Conservation (phyloP, 2,329 filamentous ascomycete species). For the Calonectria multiphialidica region DNA sequence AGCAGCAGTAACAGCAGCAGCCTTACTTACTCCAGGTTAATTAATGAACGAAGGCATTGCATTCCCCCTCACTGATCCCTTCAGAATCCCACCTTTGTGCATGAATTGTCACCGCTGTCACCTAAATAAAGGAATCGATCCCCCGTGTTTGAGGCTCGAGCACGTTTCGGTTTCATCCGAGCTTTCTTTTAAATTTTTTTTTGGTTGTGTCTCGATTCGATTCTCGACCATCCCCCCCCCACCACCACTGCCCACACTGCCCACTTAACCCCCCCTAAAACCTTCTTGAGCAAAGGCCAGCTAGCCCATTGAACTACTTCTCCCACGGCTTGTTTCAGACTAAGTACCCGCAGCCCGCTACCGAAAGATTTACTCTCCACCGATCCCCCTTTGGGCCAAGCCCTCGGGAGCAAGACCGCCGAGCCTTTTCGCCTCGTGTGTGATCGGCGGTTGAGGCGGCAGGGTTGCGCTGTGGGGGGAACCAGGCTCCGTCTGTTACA, state of each 20-base stretch:
- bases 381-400: slow-evolving; percentile 5
- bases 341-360: background rate
- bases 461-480: slow-evolving; percentile 4
- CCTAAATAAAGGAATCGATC: background rate
- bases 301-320: background rate
- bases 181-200: background rate
- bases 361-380: slow-evolving; percentile 19
- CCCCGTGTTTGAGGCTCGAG: background rate
- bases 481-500: background rate
- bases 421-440: background rate
- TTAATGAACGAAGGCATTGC: background rate
- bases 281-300: background rate
- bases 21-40: background rate
- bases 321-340: slow-evolving; percentile 21
- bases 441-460: slow-evolving; percentile 2
- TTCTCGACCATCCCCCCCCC: background rate
- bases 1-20: background rate
- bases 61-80: background rate
- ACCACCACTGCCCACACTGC: background rate
- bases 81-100: background rate
- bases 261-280: background rate
- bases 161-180: slow-evolving; percentile 21
- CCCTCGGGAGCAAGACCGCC: background rate
- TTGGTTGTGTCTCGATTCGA: too few species aligned
- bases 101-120: background rate